Conservation (phyloP, 2,329 filamentous ascomycete species). For the Calonectria hawksworthii region DNA sequence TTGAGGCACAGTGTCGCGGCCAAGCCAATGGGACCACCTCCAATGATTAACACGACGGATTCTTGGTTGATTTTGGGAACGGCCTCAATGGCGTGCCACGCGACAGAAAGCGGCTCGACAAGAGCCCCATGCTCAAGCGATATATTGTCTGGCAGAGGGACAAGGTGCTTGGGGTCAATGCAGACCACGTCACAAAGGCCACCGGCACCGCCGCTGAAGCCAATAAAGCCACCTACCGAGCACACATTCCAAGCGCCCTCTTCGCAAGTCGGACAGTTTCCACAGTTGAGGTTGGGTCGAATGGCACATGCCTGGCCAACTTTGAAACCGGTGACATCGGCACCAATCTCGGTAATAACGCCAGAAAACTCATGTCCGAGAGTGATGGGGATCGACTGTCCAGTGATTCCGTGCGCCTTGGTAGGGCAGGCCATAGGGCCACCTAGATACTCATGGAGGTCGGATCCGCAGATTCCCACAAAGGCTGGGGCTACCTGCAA, state of each 20-base stretch:
- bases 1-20: background rate
- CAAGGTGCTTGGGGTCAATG: background rate
- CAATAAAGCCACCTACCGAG: background rate
- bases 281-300: background rate
- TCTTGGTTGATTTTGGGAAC: background rate
- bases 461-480: conserved; percentile 41
- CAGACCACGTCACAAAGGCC: background rate
- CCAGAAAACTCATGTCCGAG: background rate
- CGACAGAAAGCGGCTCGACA: background rate
- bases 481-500: conserved; percentile 30
- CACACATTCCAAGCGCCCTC: background rate
- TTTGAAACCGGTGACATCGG: background rate
- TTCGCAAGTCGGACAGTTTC: background rate
- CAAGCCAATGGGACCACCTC: background rate
- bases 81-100: background rate
- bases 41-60: background rate
- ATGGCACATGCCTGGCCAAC: background rate
- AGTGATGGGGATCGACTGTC: background rate
- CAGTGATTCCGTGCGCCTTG: background rate
- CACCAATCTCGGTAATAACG: background rate
- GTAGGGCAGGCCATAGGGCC: background rate
- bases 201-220: background rate
- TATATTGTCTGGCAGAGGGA: background rate
- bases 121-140: background rate
- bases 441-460: conserved; percentile 8